phyloP scores from a whole-genome alignment of 192 early-diverging fungal species.

The Coemansia sp. region DNA sequence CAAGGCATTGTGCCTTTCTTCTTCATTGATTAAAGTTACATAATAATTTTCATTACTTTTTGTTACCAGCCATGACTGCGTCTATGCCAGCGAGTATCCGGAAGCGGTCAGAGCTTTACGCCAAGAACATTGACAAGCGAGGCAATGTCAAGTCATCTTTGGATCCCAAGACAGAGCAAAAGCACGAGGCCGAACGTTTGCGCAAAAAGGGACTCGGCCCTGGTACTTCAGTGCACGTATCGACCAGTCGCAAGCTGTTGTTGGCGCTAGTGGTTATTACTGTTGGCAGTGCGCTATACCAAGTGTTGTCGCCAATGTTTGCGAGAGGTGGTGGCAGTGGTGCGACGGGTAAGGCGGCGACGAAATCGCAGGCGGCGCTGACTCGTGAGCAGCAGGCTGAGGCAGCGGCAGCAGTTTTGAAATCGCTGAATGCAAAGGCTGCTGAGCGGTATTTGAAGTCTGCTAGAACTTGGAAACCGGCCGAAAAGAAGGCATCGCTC shows the following conservation, averaged over 20 bases:
- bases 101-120: conserved; percentile 43
- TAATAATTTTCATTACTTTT: background rate
- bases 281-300: conserved; percentile 51
- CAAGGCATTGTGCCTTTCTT: background rate
- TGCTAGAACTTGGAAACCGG: conserved; percentile 45
- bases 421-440: conserved; percentile 36
- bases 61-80: conserved; percentile 16
- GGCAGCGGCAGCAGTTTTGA: conserved; percentile 41
- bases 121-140: conserved; percentile 47
- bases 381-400: conserved; percentile 49
- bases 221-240: conserved; percentile 10
- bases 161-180: conserved; percentile 31
- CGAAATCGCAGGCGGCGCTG: conserved; percentile 21
- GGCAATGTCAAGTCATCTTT: conserved; percentile 43
- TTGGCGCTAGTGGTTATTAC: conserved; percentile 29
- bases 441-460: conserved; percentile 28
- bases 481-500: background rate
- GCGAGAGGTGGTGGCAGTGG: conserved; percentile 16
- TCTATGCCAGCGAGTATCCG: conserved; percentile 49
- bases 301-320: conserved; percentile 41
- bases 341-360: conserved; percentile 4
- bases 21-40: conserved; percentile 6
- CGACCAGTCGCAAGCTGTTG: conserved; percentile 24
- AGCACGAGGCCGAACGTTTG: conserved; percentile 32
- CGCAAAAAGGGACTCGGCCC: conserved; percentile 38